Base-by-base conservation (phyloP, 768 basidiomycete genomes). In the Thelephora ganbajun region DNA sequence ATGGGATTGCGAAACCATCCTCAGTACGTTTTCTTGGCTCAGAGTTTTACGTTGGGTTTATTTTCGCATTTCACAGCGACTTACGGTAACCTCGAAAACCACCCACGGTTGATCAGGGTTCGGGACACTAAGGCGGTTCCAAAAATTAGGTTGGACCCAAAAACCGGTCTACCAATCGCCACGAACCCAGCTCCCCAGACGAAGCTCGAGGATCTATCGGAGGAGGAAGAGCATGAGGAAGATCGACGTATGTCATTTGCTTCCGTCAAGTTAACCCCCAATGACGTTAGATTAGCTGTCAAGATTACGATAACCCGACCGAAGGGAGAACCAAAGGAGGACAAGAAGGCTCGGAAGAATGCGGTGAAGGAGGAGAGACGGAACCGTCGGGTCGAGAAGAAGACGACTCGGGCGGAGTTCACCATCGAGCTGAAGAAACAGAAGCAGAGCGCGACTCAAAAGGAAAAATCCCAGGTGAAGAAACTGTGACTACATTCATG, bases 1-100 rank as follows among this genome's bases (percentile, higher is more conserved):
- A 41, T 99, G 96, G 96, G 96, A 99, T 60, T 93, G 88, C 51
- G 93, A 99, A 63, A 96, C 91, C 1, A 85, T 99, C 35, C 68
- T 99, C 2, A 81, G 94, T 94, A 62, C 61, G 86, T 72, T 48
- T 2, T 11, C n/a, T 46, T 18, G 26, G 9, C 12, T 20, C 18
- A 14, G 16, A 22, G 39, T 33, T 33, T n/a, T 35, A 7, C 30
- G 3, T n/a, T 18, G 19, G 16, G 33, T 42, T 41, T 34, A 20
- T 46, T 22, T 43, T 14, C 45, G 53, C 42, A 50, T 50, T 39
- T 44, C 26, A 16, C 58, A 96, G 94, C 85, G 7, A 97, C 93
- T 9, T 93, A 92, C 60, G 84, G 90, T n/a, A 99, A 96, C 59
- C 71, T 97, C 6, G 96, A 96, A 61, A 99, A 99, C 57, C 96